phyloP scores from a whole-genome alignment of 192 early-diverging fungal genomes.

The Linnemannia schmuckeri region DNA sequence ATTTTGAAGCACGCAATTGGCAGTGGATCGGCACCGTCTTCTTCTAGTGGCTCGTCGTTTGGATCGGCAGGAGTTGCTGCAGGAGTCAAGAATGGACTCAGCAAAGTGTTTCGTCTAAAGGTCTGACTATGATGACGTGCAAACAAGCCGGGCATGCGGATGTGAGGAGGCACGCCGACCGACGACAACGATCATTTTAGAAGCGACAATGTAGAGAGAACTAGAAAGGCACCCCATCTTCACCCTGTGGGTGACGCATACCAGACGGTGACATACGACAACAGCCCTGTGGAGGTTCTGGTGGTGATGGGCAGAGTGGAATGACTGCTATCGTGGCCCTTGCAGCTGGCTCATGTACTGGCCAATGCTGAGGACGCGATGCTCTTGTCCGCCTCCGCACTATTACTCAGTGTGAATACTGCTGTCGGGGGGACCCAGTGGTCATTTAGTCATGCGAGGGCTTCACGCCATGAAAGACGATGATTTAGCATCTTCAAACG shows the following conservation, averaged over 20 bases:
- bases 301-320: no score
- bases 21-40: slow-evolving; percentile 9
- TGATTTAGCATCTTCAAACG: no score
- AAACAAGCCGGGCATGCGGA: neutral
- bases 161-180: neutral
- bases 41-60: neutral
- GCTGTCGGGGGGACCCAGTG: no score
- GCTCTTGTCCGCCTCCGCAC: no score
- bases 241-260: neutral
- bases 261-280: neutral
- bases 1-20: slow-evolving; percentile 41
- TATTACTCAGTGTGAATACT: no score
- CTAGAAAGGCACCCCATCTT: neutral
- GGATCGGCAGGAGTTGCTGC: slow-evolving; percentile 5
- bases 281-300: no score
- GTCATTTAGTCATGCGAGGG: no score
- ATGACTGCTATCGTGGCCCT: no score
- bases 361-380: no score
- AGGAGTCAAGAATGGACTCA: slow-evolving; percentile 43
- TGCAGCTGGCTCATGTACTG: no score
- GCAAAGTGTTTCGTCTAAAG: slow-evolving; percentile 55
- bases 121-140: slow-evolving; percentile 21
- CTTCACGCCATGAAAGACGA: no score
- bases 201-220: neutral
- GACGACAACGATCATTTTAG: neutral